A percentile compares a stretch with the other conserved stretches of the same genome.
phyloP scores from a whole-genome alignment of 495 filamentous ascomycete species.

The Hyaloscypha variabilis region DNA sequence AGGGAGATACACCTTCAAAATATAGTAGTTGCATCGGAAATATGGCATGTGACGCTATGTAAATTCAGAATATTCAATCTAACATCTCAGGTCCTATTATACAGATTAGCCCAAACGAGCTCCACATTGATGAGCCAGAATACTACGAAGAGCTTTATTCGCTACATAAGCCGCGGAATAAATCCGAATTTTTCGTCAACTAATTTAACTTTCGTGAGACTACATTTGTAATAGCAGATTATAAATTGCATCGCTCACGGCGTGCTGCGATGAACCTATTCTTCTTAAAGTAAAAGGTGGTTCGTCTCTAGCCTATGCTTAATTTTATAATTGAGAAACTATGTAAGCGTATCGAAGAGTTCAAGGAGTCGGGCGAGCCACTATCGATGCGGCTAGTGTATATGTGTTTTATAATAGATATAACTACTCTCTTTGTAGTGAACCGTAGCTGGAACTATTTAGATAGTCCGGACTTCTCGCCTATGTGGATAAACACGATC shows the following conservation, averaged over 20 bases:
- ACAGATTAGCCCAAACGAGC: slow-evolving; percentile 58
- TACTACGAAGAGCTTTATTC: slow-evolving; percentile 52
- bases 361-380: background rate
- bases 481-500: slow-evolving; percentile 16
- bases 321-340: slow-evolving; percentile 9
- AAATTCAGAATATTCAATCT: background rate
- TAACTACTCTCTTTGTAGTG: slow-evolving; percentile 1
- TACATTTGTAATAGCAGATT: slow-evolving; percentile 46
- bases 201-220: background rate
- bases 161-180: background rate
- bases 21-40: slow-evolving; percentile 32
- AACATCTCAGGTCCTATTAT: slow-evolving; percentile 47
- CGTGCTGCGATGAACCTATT: slow-evolving; percentile 40
- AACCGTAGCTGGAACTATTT: slow-evolving; percentile 5
- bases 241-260: slow-evolving; percentile 43
- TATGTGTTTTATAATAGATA: slow-evolving; percentile 20
- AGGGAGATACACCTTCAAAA: slow-evolving; percentile 30
- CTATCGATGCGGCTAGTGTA: slow-evolving; percentile 5
- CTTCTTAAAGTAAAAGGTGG: slow-evolving; percentile 31
- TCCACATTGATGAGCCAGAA: slow-evolving; percentile 55
- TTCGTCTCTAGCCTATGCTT: slow-evolving; percentile 14
- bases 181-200: background rate
- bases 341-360: slow-evolving; percentile 8
- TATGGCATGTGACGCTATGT: slow-evolving; percentile 32
- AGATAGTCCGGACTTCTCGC: slow-evolving; percentile 19